Evolutionary conservation across 176 grass and related monocot genomes (phyloP).

Genomic region (Cenchrus fungigraminus): DNA sequence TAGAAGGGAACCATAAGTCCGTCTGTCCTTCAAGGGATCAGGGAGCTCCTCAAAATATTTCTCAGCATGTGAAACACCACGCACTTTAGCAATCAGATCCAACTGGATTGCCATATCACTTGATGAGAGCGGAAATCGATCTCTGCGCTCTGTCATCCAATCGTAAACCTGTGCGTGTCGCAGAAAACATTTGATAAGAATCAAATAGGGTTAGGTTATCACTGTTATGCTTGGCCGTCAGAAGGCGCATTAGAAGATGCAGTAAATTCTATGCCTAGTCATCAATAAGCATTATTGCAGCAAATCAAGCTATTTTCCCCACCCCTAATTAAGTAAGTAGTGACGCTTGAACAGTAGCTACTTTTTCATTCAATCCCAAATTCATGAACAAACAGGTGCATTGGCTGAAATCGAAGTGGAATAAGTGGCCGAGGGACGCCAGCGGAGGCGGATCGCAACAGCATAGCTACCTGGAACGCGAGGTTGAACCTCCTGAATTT

Average conservation of each 20-base stretch:
- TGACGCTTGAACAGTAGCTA: background rate
- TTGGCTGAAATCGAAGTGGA: constrained; percentile 9
- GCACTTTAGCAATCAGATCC: constrained; percentile 84
- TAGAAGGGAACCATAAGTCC: constrained; percentile 81
- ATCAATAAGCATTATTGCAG: constrained; percentile 9
- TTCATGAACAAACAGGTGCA: background rate
- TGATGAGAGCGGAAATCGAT: constrained; percentile 61
- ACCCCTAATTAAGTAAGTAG: background rate
- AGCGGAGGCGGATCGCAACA: background rate
- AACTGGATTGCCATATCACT: constrained; percentile 88
- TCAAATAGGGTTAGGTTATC: background rate
- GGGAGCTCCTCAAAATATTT: constrained; percentile 70
- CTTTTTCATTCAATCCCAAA: background rate
- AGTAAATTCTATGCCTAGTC: constrained; percentile 12
- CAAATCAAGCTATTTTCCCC: background rate
- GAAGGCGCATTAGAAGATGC: constrained; percentile 18
- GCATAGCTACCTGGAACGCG: constrained; percentile 66
- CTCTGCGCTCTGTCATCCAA: constrained; percentile 74
- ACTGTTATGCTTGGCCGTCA: constrained; percentile 23
- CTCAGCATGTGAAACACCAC: constrained; percentile 66
- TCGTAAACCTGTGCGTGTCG: constrained; percentile 63
- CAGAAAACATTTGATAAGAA: constrained; percentile 20
- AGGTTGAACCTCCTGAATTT: constrained; percentile 77
- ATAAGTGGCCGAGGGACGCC: background rate
- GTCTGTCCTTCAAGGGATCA: constrained; percentile 78